Evolutionary conservation across 768 basidiomycete genomes (phyloP).

Genomic region (Russula brevipes): DNA sequence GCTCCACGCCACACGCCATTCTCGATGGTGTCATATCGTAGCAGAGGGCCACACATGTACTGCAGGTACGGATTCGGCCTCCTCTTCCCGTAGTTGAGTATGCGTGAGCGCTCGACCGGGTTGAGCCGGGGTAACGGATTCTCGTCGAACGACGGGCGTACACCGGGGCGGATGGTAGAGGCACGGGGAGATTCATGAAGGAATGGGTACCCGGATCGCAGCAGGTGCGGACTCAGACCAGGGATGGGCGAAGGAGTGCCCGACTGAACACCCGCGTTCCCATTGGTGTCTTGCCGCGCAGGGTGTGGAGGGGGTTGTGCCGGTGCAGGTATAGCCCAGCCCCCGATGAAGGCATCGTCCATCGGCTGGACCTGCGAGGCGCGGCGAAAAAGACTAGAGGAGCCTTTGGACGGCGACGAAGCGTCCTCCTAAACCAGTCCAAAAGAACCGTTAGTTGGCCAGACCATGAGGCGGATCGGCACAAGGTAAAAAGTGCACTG

Average conservation of each 20-base stretch:
- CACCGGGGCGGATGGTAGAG: constrained; percentile 9
- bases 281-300: constrained; percentile 43
- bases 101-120: constrained; percentile 60
- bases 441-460: constrained; percentile 25
- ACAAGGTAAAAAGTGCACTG: background rate
- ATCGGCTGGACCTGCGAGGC: constrained; percentile 57
- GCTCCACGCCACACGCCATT: constrained; percentile 82
- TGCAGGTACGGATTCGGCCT: constrained; percentile 80
- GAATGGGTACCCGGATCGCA: constrained; percentile 14
- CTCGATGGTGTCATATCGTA: constrained; percentile 87
- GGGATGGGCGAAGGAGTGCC: background rate
- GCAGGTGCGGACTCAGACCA: background rate
- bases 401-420: constrained; percentile 35
- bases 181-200: background rate
- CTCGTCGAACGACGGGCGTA: constrained; percentile 26
- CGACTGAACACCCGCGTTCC: background rate
- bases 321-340: constrained; percentile 35
- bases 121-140: constrained; percentile 45
- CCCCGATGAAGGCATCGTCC: constrained; percentile 57
- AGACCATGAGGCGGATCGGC: background rate
- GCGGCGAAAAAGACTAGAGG: constrained; percentile 52
- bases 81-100: constrained; percentile 42
- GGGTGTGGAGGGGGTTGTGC: constrained; percentile 24
- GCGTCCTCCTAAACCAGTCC: constrained; percentile 26
- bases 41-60: constrained; percentile 87